Conservation (phyloP, 495 filamentous ascomycete genomes). For the Xylaria sp. region DNA sequence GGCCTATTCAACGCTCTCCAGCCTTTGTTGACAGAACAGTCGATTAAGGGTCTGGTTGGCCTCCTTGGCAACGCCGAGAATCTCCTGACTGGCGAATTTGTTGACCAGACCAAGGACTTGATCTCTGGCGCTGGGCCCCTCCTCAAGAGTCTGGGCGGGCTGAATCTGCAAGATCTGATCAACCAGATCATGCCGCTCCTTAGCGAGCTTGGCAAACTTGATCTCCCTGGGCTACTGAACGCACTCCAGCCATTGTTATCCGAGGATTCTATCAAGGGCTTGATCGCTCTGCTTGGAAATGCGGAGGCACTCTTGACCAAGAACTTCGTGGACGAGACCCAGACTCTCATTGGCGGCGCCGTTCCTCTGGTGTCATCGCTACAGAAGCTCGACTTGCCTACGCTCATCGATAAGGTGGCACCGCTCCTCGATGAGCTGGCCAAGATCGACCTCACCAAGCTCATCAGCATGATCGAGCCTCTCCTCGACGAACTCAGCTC, state of each 20-base stretch:
- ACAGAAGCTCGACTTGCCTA: constrained; percentile 46
- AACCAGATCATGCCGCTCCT: constrained; percentile 48
- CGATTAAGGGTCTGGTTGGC: constrained; percentile 48
- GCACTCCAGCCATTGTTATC: constrained; percentile 47
- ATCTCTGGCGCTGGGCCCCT: constrained; percentile 40
- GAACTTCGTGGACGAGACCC: constrained; percentile 51
- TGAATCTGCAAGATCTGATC: constrained; percentile 44
- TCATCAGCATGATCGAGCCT: constrained; percentile 43
- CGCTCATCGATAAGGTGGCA: constrained; percentile 45
- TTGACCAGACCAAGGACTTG: constrained; percentile 47
- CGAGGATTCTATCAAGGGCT: constrained; percentile 46
- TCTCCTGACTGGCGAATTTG: constrained; percentile 50
- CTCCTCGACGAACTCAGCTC: constrained; percentile 47
- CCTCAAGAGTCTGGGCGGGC: constrained; percentile 43
- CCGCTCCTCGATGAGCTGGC: constrained; percentile 46
- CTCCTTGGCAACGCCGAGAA: constrained; percentile 51
- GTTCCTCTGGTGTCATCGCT: constrained; percentile 45
- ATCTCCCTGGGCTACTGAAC: constrained; percentile 43
- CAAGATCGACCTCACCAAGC: constrained; percentile 38
- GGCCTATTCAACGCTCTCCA: constrained; percentile 38
- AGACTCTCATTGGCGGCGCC: constrained; percentile 41
- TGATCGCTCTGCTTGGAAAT: constrained; percentile 49
- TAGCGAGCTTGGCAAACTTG: constrained; percentile 45
- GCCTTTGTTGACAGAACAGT: constrained; percentile 45
- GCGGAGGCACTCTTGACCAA: constrained; percentile 50